These are phyloP conservation scores for Rhizophagus clarus DNA, from an alignment of 192 early-diverging fungal genomes.

Conservation along the genomic window DNA sequence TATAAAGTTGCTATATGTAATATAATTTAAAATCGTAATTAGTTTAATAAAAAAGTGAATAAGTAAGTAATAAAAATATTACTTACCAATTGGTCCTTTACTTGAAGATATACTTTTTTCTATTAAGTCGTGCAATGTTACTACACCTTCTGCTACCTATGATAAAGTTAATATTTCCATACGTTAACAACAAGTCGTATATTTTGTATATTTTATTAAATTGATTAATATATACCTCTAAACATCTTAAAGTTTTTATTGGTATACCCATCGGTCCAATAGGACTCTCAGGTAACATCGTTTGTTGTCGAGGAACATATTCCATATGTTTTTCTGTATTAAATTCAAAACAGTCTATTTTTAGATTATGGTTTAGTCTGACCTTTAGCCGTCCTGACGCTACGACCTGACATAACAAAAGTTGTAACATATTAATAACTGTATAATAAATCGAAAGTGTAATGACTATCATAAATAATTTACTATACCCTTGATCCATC, in stretches of 20 bases:
- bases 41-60: neutral
- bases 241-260: neutral
- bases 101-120: neutral
- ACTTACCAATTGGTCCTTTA: neutral
- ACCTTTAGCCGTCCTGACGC: conserved; percentile 5
- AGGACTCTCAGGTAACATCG: neutral
- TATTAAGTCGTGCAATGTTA: conserved; percentile 10
- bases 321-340: conserved; percentile 1
- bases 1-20: neutral
- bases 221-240: neutral
- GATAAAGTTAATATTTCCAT: neutral
- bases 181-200: neutral
- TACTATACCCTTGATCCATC: conserved; percentile 15
- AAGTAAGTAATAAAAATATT: neutral
- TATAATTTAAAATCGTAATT: neutral
- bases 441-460: neutral
- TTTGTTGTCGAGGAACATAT: neutral
- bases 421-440: neutral
- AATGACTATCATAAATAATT: neutral
- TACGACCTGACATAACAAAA: neutral
- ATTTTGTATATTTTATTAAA: neutral
- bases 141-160: conserved; percentile 5
- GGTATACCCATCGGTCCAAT: neutral
- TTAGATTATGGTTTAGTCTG: neutral
- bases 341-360: conserved; percentile 16